Percentiles rank a stretch among this genome's conserved stretches.
phyloP scores from a whole-genome alignment of 441 rosid species.

The Gossypium trilobum region DNA sequence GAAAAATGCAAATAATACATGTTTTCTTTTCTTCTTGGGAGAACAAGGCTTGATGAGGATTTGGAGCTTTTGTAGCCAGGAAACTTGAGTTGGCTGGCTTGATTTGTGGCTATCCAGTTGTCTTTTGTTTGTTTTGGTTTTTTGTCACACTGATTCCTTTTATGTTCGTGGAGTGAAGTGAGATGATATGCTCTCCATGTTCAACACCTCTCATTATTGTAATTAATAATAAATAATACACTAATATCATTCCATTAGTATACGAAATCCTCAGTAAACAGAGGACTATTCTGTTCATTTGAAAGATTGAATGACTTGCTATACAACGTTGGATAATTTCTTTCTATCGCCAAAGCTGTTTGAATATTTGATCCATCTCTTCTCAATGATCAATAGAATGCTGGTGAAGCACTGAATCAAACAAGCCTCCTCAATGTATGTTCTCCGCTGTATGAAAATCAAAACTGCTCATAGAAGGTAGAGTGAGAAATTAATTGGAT shows the following conservation, averaged over 20 bases:
- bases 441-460: too few relatives aligned
- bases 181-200: background rate
- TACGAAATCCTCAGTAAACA: background rate
- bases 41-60: constrained; percentile 2
- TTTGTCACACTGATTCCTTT: background rate
- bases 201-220: background rate
- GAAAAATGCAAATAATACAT: background rate
- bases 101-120: background rate
- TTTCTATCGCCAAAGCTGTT: too few relatives aligned
- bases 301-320: too few relatives aligned
- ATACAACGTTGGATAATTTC: too few relatives aligned
- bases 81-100: background rate
- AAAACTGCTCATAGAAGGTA: too few relatives aligned
- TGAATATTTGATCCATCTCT: too few relatives aligned
- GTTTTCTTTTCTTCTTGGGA: background rate
- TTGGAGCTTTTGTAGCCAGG: background rate
- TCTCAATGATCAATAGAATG: too few relatives aligned
- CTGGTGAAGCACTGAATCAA: too few relatives aligned
- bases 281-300: too few relatives aligned
- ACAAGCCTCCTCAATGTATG: too few relatives aligned
- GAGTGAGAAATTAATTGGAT: too few relatives aligned
- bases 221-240: background rate
- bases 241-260: background rate
- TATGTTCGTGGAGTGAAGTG: background rate
- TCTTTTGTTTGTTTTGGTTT: background rate